Evolutionary conservation across 2,329 filamentous ascomycete genomes (phyloP).

Genomic region (Trichoderma sp.): DNA sequence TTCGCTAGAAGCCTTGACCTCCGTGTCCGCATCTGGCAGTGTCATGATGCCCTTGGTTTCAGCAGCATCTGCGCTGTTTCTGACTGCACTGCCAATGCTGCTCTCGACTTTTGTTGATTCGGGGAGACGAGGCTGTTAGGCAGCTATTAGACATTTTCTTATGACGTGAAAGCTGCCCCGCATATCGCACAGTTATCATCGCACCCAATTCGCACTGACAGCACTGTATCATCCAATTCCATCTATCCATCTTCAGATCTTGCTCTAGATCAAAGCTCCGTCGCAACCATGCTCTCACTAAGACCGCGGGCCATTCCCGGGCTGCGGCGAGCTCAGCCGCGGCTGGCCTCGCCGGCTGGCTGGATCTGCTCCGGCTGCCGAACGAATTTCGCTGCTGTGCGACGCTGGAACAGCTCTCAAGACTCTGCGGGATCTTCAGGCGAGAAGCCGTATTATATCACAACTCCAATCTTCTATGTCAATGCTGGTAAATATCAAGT

Average conservation of each 20-base stretch:
- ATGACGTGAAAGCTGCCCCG: constrained; percentile 17
- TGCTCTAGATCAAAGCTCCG: background rate
- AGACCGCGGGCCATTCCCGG: constrained; percentile 28
- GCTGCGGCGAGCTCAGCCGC: constrained; percentile 24
- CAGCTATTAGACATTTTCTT: background rate
- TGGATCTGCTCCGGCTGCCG: constrained; percentile 33
- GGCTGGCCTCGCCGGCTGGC: constrained; percentile 20
- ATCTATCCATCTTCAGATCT: background rate
- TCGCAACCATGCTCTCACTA: constrained; percentile 29
- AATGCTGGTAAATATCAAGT: constrained; percentile 68
- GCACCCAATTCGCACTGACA: constrained; percentile 20
- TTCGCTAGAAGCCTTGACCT: constrained; percentile 47
- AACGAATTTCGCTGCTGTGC: constrained; percentile 23
- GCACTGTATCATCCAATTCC: constrained; percentile 18
- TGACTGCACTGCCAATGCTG: background rate
- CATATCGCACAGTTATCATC: constrained; percentile 22
- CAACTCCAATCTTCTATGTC: constrained; percentile 97
- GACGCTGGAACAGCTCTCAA: constrained; percentile 34
- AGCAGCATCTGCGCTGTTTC: background rate
- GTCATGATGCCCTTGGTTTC: constrained; percentile 29
- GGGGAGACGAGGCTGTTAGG: background rate
- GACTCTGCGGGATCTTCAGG: constrained; percentile 22
- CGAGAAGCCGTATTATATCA: constrained; percentile 86
- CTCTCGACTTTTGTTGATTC: background rate
- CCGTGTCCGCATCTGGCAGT: constrained; percentile 39